Evolutionary conservation across 768 basidiomycete genomes (phyloP).

Genomic region (Lactarius tabidus): DNA sequence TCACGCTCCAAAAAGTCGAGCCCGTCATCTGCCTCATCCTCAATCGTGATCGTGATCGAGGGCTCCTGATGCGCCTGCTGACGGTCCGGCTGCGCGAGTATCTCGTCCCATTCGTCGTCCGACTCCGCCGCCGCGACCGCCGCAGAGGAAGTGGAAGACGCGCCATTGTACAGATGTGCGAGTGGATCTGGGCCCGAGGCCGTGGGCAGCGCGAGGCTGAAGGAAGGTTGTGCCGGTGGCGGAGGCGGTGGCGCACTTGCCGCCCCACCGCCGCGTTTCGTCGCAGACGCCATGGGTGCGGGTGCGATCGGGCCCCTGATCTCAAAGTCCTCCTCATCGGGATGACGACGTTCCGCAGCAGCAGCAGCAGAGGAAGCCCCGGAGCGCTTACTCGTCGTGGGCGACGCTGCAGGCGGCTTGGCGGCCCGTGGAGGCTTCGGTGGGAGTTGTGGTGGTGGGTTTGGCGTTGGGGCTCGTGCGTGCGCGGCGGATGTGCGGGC

Average conservation of each 20-base stretch:
- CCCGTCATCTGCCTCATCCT: constrained; percentile 32
- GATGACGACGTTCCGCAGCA: constrained; percentile 18
- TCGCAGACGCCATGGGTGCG: constrained; percentile 28
- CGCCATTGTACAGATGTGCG: constrained; percentile 21
- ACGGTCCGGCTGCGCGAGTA: constrained; percentile 3
- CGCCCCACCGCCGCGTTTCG: not conserved
- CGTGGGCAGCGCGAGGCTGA: constrained; percentile 40
- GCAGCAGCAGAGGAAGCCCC: constrained; percentile 1
- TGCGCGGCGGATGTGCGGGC: constrained; percentile 13
- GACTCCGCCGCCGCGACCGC: constrained; percentile 32
- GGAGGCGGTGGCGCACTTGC: constrained; percentile 26
- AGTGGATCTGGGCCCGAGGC: constrained; percentile 24
- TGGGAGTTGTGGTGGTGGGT: constrained; percentile 20
- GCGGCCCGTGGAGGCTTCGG: not conserved
- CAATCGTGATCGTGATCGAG: constrained; percentile 37
- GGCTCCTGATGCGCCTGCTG: constrained; percentile 29
- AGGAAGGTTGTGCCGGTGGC: constrained; percentile 30
- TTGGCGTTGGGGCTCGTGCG: not conserved
- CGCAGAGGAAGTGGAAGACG: constrained; percentile 26
- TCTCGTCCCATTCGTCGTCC: constrained; percentile 52
- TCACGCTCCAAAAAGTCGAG: constrained; percentile 29
- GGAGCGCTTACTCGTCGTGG: not conserved
- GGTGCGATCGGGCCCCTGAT: constrained; percentile 45
- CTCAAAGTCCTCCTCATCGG: constrained; percentile 46
- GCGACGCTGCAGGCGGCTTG: not conserved